Base-by-base conservation (phyloP, 176 grass and related monocot species). In the Musa acuminata region DNA sequence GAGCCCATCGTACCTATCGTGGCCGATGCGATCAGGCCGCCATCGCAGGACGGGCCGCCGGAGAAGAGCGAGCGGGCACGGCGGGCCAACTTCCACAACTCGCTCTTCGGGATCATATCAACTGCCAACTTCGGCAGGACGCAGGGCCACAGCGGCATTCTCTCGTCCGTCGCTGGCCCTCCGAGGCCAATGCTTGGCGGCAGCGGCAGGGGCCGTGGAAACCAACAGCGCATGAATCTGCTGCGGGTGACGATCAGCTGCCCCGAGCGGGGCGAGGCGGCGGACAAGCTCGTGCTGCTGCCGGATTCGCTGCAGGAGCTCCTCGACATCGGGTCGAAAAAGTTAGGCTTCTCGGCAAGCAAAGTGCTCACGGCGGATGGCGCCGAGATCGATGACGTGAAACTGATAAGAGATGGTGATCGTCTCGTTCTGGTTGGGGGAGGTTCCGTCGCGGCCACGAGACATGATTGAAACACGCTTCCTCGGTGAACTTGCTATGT, bases 341-440 rank as follows among this genome's bases (percentile, higher is more conserved):
- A 89, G 74, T 91, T 94, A 22, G 82, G 64, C 62, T 78, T 87
- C 59, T 17, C 26, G 53, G 75, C 78, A 22, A 76, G 70, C 24
- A 99, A 80, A 75, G 86, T 94, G 75, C 77, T 91, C 64, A 94
- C 86, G 1, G 62, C 43, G 22, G 90, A 89, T 49, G 86, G 90
- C 7, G 88, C 86, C 2, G 95, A 99, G 86, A 79, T 99, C 49
- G 91, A 94, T 57, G 95, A 91, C 72, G 54, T 91, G 11, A 85
- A 81, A 14, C 76, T 94, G 69, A 89, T 99, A 55, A 87, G 95
- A 81, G 95, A 99, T 3, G 88, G 95, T 6, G 95, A 99, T 78
- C 86, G 70, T 50, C 79, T 99, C 72, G 60, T 89, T 80, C 86
- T 99, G 24, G 88, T 50, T 52, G 82, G 79, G 64, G 29, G 80